Conservation (phyloP, 2,329 filamentous ascomycete species). For the Microcyclosporella mali region DNA sequence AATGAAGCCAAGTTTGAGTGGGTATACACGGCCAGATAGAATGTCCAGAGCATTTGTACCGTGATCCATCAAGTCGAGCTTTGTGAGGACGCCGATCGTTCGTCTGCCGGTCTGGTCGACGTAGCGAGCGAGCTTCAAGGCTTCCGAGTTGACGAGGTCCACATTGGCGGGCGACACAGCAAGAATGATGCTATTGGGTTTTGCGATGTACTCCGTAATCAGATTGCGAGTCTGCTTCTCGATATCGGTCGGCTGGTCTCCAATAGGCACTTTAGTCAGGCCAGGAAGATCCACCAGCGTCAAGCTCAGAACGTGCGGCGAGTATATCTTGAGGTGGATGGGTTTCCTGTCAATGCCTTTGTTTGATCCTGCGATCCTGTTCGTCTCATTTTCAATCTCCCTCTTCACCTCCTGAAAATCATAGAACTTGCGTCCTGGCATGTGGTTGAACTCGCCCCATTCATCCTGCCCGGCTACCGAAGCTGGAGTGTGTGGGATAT, state of each 20-base stretch:
- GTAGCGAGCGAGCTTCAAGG: constrained; percentile 91
- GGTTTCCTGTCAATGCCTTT: constrained; percentile 97
- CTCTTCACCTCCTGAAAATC: constrained; percentile 91
- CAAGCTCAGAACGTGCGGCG: constrained; percentile 92
- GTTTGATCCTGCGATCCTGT: constrained; percentile 89
- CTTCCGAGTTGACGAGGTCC: constrained; percentile 96
- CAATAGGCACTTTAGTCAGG: constrained; percentile 92
- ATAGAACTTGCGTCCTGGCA: constrained; percentile 79
- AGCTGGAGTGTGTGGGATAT: constrained; percentile 69
- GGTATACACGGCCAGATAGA: constrained; percentile 92
- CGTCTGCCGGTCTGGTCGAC: constrained; percentile 90
- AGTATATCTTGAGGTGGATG: constrained; percentile 98
- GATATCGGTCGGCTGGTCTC: constrained; percentile 93
- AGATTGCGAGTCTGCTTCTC: constrained; percentile 97
- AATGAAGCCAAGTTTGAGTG: constrained; percentile 93
- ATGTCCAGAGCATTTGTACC: constrained; percentile 97
- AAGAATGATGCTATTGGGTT: constrained; percentile 96
- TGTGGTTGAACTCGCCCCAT: constrained; percentile 96
- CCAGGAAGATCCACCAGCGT: constrained; percentile 95
- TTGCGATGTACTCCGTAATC: constrained; percentile 96
- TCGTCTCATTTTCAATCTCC: constrained; percentile 95
- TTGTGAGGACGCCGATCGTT: constrained; percentile 95
- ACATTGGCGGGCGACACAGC: constrained; percentile 97
- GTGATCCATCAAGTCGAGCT: constrained; percentile 97
- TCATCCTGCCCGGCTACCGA: constrained; percentile 61